These are phyloP conservation scores for Cercospora citrullina DNA, from an alignment of 2,329 filamentous ascomycete genomes.

Conservation along the genomic window DNA sequence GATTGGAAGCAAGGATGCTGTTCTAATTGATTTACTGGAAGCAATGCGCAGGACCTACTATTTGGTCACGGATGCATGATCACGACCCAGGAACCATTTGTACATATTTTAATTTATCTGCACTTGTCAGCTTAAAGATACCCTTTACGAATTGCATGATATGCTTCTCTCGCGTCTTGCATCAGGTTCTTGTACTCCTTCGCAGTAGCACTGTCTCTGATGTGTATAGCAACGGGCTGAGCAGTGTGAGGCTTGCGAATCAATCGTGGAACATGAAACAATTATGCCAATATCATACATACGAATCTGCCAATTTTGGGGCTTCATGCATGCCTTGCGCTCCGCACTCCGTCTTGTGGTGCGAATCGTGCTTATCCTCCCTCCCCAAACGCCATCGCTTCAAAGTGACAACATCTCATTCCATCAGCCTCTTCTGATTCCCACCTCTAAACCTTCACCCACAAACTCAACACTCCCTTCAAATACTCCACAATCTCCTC, in stretches of 20 bases:
- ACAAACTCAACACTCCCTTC: constrained; percentile 59
- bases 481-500: constrained; percentile 97
- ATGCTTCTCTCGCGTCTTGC: not conserved
- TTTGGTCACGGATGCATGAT: not conserved
- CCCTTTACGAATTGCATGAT: not conserved
- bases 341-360: not conserved
- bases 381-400: constrained; percentile 26
- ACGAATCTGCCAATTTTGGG: constrained; percentile 17
- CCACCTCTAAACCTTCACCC: constrained; percentile 48
- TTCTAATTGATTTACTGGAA: not conserved
- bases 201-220: not conserved
- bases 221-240: not conserved
- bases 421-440: not conserved
- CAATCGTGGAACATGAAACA: not conserved
- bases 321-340: constrained; percentile 4
- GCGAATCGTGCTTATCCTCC: not conserved
- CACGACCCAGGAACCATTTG: not conserved
- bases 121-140: not conserved
- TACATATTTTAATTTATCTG: not conserved
- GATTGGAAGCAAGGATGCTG: constrained; percentile 6
- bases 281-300: constrained; percentile 16
- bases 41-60: not conserved
- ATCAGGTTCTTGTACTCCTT: not conserved
- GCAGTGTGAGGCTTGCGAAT: not conserved
- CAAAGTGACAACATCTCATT: not conserved